Base-by-base conservation (phyloP, 345 rosid species). In the Euphorbia lathyris region DNA sequence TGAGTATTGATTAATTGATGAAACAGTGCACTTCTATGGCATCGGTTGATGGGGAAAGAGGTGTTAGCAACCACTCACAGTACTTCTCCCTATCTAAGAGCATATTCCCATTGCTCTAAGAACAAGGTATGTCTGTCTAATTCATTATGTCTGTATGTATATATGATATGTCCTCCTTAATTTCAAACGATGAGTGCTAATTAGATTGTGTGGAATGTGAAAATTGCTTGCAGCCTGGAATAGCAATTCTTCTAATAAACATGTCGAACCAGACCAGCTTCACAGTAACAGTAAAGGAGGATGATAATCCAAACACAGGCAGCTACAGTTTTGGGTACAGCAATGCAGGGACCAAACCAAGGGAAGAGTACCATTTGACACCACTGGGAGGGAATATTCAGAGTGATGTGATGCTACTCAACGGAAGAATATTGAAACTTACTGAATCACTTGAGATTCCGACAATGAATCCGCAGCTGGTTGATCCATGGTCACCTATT, bases 351-450 rank as follows among this genome's bases (percentile, higher is more conserved):
- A 2, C 10, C n/a, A 7, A 43, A 1, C 61, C 52, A 25, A 80
- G 91, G 64, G 88, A 83, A 30, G 90, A 88, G 73, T 88, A 86
- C 65, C 90, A 85, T 69, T 73, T 88, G 87, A 88, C 86, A 0
- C 86, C 91, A 0, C 30, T 80, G 72, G 73, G 78, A 26, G 90
- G 87, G n/a, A 80, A 90, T 67, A 79, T 90, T 56, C 86, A 72
- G 36, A 88, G 88, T 40, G 87, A 84, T 40, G 87, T 82, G 9
- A 65, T 86, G 25, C 76, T 85, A 13, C 69, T 87, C n/a, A 90
- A 89, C 20, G 90, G 84, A 60, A 75, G 59, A 50, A 85, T 85
- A n/a, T 69, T 85, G 71, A 62, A 67, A 67, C 84, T 90, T 26
- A 83, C 86, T 1, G 48, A 74, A 0, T 47, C 72, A 5, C 43